Percentiles rank a stretch among this genome's conserved stretches.
Conservation (phyloP, 768 basidiomycete species). For the Xanthoconium stramineum region DNA sequence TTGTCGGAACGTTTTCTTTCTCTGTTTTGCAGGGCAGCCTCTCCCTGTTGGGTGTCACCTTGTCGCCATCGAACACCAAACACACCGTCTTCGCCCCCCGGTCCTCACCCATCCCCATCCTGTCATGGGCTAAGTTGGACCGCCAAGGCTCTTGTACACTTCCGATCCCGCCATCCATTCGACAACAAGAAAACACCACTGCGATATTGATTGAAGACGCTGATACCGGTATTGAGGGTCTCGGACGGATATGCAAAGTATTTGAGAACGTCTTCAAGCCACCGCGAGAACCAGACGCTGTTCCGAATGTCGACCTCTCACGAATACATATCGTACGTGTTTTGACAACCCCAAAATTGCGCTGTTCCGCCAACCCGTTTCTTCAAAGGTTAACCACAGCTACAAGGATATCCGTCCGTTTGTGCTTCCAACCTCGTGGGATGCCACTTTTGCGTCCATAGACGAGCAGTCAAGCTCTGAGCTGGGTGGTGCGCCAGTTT, state of each 20-base stretch:
- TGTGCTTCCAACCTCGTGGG: constrained; percentile 36
- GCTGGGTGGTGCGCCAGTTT: constrained; percentile 36
- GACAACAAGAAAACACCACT: constrained; percentile 23
- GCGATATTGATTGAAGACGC: constrained; percentile 58
- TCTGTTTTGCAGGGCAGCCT: constrained; percentile 62
- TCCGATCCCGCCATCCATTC: constrained; percentile 12
- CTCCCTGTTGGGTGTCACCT: constrained; percentile 51
- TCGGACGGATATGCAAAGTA: constrained; percentile 59
- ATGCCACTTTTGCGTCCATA: constrained; percentile 23
- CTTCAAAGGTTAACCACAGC: constrained; percentile 22
- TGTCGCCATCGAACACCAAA: constrained; percentile 37
- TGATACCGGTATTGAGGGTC: constrained; percentile 59
- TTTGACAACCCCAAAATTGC: background rate
- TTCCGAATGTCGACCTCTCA: constrained; percentile 43
- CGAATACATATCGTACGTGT: constrained; percentile 48
- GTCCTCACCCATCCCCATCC: constrained; percentile 70
- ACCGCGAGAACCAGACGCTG: constrained; percentile 28
- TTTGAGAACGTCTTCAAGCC: constrained; percentile 64
- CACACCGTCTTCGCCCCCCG: constrained; percentile 72
- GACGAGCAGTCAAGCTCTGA: background rate
- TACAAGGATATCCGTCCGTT: constrained; percentile 34
- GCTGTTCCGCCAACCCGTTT: constrained; percentile 15
- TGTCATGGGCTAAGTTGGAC: constrained; percentile 30
- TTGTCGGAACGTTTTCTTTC: constrained; percentile 59
- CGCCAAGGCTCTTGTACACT: constrained; percentile 12